Percentiles rank a stretch among this genome's conserved stretches.
phyloP scores from a whole-genome alignment of 2,329 filamentous ascomycete genomes.

The Calonectria honghensis region DNA sequence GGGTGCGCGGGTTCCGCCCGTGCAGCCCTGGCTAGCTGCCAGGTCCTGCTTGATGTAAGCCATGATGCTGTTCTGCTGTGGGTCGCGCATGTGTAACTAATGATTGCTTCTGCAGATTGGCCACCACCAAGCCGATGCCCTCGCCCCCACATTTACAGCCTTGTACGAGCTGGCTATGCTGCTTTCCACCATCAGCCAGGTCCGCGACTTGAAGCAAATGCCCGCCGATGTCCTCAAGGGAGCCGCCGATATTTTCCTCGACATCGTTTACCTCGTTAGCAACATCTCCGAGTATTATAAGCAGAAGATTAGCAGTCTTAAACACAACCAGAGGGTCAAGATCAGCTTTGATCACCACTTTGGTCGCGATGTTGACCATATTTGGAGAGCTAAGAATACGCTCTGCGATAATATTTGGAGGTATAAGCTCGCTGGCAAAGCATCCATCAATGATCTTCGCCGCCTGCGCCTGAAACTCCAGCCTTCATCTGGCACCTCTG shows the following conservation, averaged over 20 bases:
- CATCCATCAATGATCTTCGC: slow-evolving; percentile 51
- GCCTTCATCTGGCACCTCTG: slow-evolving; percentile 52
- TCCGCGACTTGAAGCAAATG: slow-evolving; percentile 60
- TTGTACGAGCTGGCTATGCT: slow-evolving; percentile 63
- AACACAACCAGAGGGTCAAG: slow-evolving; percentile 46
- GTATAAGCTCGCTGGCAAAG: slow-evolving; percentile 56
- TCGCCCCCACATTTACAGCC: slow-evolving; percentile 62
- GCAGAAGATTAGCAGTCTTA: slow-evolving; percentile 58
- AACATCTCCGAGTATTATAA: slow-evolving; percentile 60
- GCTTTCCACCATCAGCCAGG: slow-evolving; percentile 60
- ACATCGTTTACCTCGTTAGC: slow-evolving; percentile 60
- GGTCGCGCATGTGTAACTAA: neutral
- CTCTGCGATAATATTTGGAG: slow-evolving; percentile 61
- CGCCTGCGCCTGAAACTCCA: slow-evolving; percentile 59
- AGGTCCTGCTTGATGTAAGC: slow-evolving; percentile 62
- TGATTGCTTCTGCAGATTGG: slow-evolving; percentile 57
- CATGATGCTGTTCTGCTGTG: neutral
- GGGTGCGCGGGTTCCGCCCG: slow-evolving; percentile 50
- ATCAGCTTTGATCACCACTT: slow-evolving; percentile 63
- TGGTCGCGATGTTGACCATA: slow-evolving; percentile 57
- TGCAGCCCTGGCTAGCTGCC: slow-evolving; percentile 61
- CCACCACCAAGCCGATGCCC: slow-evolving; percentile 60
- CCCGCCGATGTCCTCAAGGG: slow-evolving; percentile 57
- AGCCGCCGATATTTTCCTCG: slow-evolving; percentile 60
- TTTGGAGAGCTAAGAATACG: slow-evolving; percentile 59